These are phyloP conservation scores for Tubosaeta brunneosetosa DNA, from an alignment of 768 basidiomycete genomes.

Conservation along the genomic window DNA sequence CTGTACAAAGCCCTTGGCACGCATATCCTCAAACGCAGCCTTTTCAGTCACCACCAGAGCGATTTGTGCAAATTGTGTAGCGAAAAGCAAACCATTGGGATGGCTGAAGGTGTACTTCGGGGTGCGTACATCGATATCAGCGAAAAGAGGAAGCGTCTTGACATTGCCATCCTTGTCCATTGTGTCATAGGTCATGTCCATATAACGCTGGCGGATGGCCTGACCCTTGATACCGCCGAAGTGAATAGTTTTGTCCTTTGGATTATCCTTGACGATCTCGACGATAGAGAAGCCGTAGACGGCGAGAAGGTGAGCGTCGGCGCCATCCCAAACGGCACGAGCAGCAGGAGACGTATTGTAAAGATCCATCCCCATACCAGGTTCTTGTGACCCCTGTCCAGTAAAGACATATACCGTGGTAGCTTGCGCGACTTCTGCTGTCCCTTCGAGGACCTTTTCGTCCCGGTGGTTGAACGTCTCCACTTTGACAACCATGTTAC, in stretches of 20 bases:
- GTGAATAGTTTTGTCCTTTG: slow-evolving; percentile 96
- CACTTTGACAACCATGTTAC: slow-evolving; percentile 88
- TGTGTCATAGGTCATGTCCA: slow-evolving; percentile 98
- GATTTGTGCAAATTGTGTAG: slow-evolving; percentile 98
- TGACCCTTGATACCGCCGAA: slow-evolving; percentile 99
- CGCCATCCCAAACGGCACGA: slow-evolving; percentile 94
- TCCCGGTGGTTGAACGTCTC: slow-evolving; percentile 80
- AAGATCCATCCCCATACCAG: slow-evolving; percentile 99
- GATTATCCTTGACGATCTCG: slow-evolving; percentile 98
- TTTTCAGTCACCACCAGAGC: slow-evolving; percentile 98
- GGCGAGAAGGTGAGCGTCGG: slow-evolving; percentile 87
- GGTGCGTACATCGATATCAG: slow-evolving; percentile 91
- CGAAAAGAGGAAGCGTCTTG: slow-evolving; percentile 93
- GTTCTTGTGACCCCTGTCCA: slow-evolving; percentile 96
- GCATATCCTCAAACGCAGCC: slow-evolving; percentile 98
- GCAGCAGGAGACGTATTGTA: slow-evolving; percentile 92
- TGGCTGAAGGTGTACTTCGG: slow-evolving; percentile 99
- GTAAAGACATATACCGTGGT: slow-evolving; percentile 96
- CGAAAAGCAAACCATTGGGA: slow-evolving; percentile 90
- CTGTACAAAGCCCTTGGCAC: slow-evolving; percentile 92
- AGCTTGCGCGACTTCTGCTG: slow-evolving; percentile 90
- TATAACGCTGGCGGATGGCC: slow-evolving; percentile 97
- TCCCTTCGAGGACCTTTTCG: slow-evolving; percentile 89
- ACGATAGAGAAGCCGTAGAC: slow-evolving; percentile 99
- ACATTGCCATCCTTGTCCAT: slow-evolving; percentile 95